These are phyloP conservation scores for Juglanconis sp. DNA, from an alignment of 2,329 filamentous ascomycete genomes.

Conservation along the genomic window DNA sequence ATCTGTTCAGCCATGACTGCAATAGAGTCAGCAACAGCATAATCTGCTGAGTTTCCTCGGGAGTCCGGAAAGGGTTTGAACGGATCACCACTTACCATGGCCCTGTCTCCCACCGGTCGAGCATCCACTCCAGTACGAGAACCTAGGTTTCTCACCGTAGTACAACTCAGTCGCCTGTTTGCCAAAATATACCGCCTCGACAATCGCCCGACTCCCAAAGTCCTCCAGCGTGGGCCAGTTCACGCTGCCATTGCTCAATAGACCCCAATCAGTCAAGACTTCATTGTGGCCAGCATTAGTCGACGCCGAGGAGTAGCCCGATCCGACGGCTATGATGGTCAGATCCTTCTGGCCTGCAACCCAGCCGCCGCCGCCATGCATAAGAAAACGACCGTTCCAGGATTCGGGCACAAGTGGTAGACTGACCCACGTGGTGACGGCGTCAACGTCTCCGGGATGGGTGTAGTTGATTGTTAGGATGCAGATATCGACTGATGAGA, in stretches of 20 bases:
- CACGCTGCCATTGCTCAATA: slow-evolving; percentile 7
- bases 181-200: slow-evolving; percentile 45
- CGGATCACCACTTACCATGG: slow-evolving; percentile 25
- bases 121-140: slow-evolving; percentile 56
- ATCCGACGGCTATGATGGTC: neutral
- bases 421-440: slow-evolving; percentile 7
- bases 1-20: slow-evolving; percentile 47
- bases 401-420: slow-evolving; percentile 1
- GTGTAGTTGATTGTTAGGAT: slow-evolving; percentile 11
- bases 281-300: slow-evolving; percentile 25
- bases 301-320: slow-evolving; percentile 15
- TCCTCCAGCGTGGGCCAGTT: slow-evolving; percentile 27
- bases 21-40: neutral
- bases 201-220: slow-evolving; percentile 33
- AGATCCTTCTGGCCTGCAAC: slow-evolving; percentile 15
- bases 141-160: slow-evolving; percentile 37
- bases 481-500: slow-evolving; percentile 5
- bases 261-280: slow-evolving; percentile 12
- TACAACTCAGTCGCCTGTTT: slow-evolving; percentile 47
- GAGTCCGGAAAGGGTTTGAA: no score
- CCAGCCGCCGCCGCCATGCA: slow-evolving; percentile 7
- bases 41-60: no score
- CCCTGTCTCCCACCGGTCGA: slow-evolving; percentile 60
- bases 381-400: slow-evolving; percentile 8
- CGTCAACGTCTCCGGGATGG: slow-evolving; percentile 4